Conservation (phyloP, 2,329 filamentous ascomycete species). For the Trichoderma oligosporum region DNA sequence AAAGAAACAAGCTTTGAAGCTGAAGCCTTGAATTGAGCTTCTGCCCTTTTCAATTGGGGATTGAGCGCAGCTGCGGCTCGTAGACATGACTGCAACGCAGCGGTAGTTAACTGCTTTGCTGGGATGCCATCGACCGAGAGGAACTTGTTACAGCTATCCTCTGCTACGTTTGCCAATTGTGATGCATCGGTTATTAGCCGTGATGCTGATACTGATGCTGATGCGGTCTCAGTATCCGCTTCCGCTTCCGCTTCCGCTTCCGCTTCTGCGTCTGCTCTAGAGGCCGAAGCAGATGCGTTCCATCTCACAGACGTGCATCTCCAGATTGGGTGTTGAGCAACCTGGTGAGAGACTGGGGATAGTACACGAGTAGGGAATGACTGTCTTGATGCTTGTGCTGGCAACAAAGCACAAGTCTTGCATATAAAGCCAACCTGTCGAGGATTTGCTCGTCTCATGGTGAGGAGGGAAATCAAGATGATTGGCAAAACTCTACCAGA, state of each 20-base stretch:
- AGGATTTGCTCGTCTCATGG: conserved; percentile 39
- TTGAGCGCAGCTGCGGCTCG: conserved; percentile 44
- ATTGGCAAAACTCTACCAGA: not conserved
- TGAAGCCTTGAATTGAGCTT: conserved; percentile 42
- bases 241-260: conserved; percentile 9
- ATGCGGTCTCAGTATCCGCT: conserved; percentile 18
- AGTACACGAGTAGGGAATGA: conserved; percentile 27
- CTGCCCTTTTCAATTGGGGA: conserved; percentile 38
- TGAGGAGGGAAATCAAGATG: conserved; percentile 10
- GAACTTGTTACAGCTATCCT: conserved; percentile 43
- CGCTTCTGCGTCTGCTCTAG: not conserved
- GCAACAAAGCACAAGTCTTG: conserved; percentile 41
- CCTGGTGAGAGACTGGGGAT: conserved; percentile 21
- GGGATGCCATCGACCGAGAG: conserved; percentile 45
- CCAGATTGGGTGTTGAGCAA: conserved; percentile 8
- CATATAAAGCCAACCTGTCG: conserved; percentile 39
- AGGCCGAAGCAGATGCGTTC: conserved; percentile 24
- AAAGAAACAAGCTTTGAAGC: conserved; percentile 53
- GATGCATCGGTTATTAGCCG: conserved; percentile 36
- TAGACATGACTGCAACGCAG: conserved; percentile 44
- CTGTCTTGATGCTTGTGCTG: conserved; percentile 26
- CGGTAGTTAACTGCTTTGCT: conserved; percentile 40
- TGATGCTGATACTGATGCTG: conserved; percentile 23
- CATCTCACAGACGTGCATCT: conserved; percentile 26
- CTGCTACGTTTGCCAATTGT: conserved; percentile 40